Evolutionary conservation across 176 grass and related monocot species (phyloP), one percentile per base, ranked within the genome.

Genomic region (Carex scoparia): DNA sequence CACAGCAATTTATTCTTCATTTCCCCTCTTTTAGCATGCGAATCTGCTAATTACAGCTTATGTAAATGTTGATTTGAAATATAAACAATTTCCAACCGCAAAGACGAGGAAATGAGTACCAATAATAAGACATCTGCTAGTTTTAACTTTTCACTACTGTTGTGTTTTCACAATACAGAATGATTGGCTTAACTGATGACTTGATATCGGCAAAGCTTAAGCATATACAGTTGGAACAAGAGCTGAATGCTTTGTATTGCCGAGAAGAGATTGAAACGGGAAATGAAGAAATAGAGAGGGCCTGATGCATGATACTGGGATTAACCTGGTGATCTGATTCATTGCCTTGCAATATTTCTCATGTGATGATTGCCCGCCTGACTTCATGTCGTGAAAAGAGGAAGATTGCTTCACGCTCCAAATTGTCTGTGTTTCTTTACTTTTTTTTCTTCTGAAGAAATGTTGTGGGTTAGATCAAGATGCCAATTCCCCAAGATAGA

Each of bases 211-310:
- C 91, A 68, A 99, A 95, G 84, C 60, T 86, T 73, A 95, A 91
- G 65, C 90, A 94, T 89, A 81, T 89, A 69, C 96, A 99, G 91
- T 89, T 99, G 86, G 87, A 99, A 86, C 90, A 95, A 90, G 93
- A 95, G 81, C 42, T 99, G 86, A 95, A 95, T 88, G 84, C 88
- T 44, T 85, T 99, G 59, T 99, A 99, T 60, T 95, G 87, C 85
- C 90, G 88, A 87, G 91, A 99, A 92, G 91, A 99, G 89, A 89
- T 92, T 12, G 95, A 98, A 81, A 76, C 84, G 31, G 94, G 86
- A 84, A 91, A 89, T 12, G 93, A 88, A 61, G 91, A 94, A 83
- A 92, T 79, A 10, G 88, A 87, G 68, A 88, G 89, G 88, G 86
- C 87, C 53, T 99, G 87, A 92, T 71, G 81, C 31, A 27, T 77